phyloP scores from a whole-genome alignment of 495 filamentous ascomycete species.

The Hypoxylon lenormandii region DNA sequence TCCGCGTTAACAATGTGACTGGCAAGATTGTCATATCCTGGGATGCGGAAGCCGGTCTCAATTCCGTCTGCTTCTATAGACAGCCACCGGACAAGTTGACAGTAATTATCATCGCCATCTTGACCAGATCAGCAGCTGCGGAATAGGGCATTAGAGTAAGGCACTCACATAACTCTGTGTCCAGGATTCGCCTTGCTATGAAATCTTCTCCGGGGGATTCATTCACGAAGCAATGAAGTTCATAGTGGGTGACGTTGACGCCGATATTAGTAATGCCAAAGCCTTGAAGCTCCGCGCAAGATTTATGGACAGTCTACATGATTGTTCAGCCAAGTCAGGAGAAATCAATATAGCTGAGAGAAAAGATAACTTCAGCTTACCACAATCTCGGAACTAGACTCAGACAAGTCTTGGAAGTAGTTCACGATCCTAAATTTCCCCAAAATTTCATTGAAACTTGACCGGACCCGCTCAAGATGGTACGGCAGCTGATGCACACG shows the following conservation, averaged over 20 bases:
- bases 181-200: conserved; percentile 1
- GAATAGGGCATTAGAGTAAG: not conserved
- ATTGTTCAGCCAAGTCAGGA: not conserved
- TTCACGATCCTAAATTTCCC: conserved; percentile 22
- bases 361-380: not conserved
- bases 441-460: conserved; percentile 7
- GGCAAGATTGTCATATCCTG: conserved; percentile 6
- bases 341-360: not conserved
- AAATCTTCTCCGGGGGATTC: conserved; percentile 16
- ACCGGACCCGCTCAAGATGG: conserved; percentile 3
- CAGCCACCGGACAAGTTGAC: conserved; percentile 10
- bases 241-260: conserved; percentile 11
- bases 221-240: conserved; percentile 10
- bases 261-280: conserved; percentile 22
- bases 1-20: conserved; percentile 1
- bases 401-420: conserved; percentile 19
- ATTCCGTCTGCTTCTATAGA: conserved; percentile 22
- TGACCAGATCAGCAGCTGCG: not conserved
- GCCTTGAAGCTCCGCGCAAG: conserved; percentile 19
- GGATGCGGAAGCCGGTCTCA: conserved; percentile 11
- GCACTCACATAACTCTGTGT: conserved; percentile 7
- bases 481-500: conserved; percentile 16
- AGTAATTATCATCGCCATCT: conserved; percentile 2
- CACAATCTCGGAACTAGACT: conserved; percentile 14
- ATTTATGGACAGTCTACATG: conserved; percentile 21